Base-by-base conservation (phyloP, 31 red algal genomes). In the Endocladia muricata region DNA sequence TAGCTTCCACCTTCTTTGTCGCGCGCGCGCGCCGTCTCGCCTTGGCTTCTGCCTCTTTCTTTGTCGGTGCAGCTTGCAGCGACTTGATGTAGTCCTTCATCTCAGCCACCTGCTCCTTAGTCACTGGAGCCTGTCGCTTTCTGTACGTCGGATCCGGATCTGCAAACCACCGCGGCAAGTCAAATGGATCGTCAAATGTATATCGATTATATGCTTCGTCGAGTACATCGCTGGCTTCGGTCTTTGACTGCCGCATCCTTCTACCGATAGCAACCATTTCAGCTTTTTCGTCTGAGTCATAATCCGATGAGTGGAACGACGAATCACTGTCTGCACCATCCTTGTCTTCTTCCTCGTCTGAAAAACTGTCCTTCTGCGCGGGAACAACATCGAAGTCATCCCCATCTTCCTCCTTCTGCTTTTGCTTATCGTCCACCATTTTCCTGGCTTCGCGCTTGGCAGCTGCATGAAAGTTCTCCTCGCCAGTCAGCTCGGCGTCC, bases 141-240 rank as follows among this genome's bases (percentile, higher is more conserved):
- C 96, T 76, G 52, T 85, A 85, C n/a, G 55, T 51, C 28, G 78
- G 74, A 23, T 98, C 96, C n/a, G 89, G 76, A 55, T 91, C 91
- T 25, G 84, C 87, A 94, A 98, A 98, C 96, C 96, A 98, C 2
- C 79, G 74, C n/a, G 96, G 96, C 4, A 94, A 73, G 42, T 76
- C 68, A 22, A 55, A 8, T 1, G 94, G 88, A 76, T 98, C 96
- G 62, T 98, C 88, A 47, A 91, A 94, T 11, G 84, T 81, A 60
- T 98, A 73, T 22, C 96, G 80, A 59, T 98, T 76, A 69, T 92
- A 98, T 30, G 91, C 85, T 37, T 87, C 86, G 56, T 98, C 96
- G 28, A 91, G 47, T 13, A 94, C 78, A 28, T 88, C 78, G 65
- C 39, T 83, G 67, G 86, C 64, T 49, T 82, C 68, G 30, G 57